Percentiles rank a stretch among this genome's conserved stretches.
These are phyloP conservation scores for Arabidopsis lyrata DNA, from an alignment of 441 rosid species.

Conservation along the genomic window DNA sequence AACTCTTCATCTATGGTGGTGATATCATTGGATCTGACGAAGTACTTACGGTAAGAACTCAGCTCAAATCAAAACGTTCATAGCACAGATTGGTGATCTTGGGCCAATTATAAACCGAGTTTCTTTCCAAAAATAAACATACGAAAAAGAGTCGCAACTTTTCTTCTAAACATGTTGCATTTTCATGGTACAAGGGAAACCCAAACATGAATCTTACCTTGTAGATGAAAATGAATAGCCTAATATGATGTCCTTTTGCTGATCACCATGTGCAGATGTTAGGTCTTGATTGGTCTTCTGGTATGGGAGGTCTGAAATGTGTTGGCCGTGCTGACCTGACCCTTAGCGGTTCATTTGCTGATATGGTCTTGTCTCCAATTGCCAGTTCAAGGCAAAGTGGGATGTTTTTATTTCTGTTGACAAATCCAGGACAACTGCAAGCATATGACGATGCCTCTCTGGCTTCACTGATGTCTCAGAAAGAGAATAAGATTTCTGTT, in stretches of 20 bases:
- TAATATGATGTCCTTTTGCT: constrained; percentile 39
- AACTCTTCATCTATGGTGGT: constrained; percentile 73
- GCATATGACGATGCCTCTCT: constrained; percentile 60
- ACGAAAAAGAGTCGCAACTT: neutral
- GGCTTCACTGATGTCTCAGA: constrained; percentile 52
- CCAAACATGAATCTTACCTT: constrained; percentile 28
- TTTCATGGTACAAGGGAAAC: constrained; percentile 31
- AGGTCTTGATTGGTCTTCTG: constrained; percentile 70
- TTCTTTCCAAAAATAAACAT: constrained; percentile 27
- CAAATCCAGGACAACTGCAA: constrained; percentile 65
- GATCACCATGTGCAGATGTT: constrained; percentile 56
- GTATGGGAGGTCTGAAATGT: constrained; percentile 65
- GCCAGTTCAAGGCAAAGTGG: constrained; percentile 47
- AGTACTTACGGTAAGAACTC: constrained; percentile 63
- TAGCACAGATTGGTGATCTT: constrained; percentile 30
- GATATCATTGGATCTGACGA: constrained; percentile 70
- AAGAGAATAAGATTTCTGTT: constrained; percentile 49
- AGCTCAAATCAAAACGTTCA: constrained; percentile 30
- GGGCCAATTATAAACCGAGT: constrained; percentile 10
- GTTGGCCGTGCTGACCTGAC: constrained; percentile 63
- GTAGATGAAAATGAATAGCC: constrained; percentile 25
- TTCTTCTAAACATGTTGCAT: constrained; percentile 31
- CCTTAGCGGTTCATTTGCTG: constrained; percentile 70
- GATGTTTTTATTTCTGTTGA: constrained; percentile 52
- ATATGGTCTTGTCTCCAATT: constrained; percentile 64